Conservation (phyloP, 2,329 filamentous ascomycete species). For the Monilinia fructicola region DNA sequence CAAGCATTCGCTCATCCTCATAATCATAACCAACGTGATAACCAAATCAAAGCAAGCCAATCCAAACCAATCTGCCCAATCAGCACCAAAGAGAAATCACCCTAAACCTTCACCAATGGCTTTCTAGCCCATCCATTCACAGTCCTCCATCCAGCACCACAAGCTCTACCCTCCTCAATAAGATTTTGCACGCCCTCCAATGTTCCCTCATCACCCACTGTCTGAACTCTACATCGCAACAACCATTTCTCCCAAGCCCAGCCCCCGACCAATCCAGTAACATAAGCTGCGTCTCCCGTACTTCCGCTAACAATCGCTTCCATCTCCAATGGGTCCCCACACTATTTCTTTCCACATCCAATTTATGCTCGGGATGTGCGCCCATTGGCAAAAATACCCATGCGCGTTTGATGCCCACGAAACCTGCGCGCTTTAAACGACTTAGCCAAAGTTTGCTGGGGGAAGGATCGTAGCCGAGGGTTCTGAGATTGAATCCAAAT, state of each 20-base stretch:
- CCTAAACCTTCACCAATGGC: slow-evolving; percentile 43
- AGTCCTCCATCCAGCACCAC: slow-evolving; percentile 60
- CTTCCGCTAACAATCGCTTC: slow-evolving; percentile 67
- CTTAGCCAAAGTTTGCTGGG: slow-evolving; percentile 80
- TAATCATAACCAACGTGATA: slow-evolving; percentile 6
- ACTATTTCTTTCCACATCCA: slow-evolving; percentile 43
- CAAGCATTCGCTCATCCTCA: not conserved
- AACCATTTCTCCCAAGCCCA: slow-evolving; percentile 98
- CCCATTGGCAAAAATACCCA: slow-evolving; percentile 92
- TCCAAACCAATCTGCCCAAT: not conserved
- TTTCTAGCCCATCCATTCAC: slow-evolving; percentile 65
- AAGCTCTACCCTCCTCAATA: slow-evolving; percentile 61
- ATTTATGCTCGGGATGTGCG: slow-evolving; percentile 46
- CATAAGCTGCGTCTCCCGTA: slow-evolving; percentile 68
- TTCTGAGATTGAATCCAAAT: slow-evolving; percentile 87
- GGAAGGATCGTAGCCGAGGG: slow-evolving; percentile 82
- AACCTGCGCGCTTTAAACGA: slow-evolving; percentile 72
- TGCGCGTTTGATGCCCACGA: slow-evolving; percentile 75
- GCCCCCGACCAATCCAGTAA: slow-evolving; percentile 79
- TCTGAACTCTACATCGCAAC: slow-evolving; percentile 82
- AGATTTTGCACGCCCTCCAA: slow-evolving; percentile 60
- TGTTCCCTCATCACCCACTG: slow-evolving; percentile 66
- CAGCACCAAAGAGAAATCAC: not conserved
- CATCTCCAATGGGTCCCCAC: slow-evolving; percentile 51
- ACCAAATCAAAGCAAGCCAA: slow-evolving; percentile 3